phyloP scores from a whole-genome alignment of 768 basidiomycete genomes.

The Gloeostereum incarnatum region DNA sequence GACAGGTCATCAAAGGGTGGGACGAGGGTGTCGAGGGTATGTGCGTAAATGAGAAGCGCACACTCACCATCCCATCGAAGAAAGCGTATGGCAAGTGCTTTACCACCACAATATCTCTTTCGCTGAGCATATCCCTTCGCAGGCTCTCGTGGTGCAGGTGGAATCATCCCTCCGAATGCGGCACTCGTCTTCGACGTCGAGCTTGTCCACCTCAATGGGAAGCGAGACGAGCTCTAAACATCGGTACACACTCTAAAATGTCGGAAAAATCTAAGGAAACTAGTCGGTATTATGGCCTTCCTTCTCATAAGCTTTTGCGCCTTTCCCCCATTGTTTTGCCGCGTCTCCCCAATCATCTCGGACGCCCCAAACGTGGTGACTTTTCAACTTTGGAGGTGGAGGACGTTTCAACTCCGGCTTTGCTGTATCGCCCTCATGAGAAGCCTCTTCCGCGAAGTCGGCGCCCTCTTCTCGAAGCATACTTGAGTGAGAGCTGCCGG shows the following conservation, averaged over 20 bases:
- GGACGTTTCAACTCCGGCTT: conserved; percentile 10
- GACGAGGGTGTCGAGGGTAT: conserved; percentile 77
- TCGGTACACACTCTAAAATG: too few relatives aligned
- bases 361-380: conserved; percentile 29
- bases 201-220: conserved; percentile 49
- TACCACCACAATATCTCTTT: neutral
- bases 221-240: conserved; percentile 54
- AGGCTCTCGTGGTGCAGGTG: conserved; percentile 73
- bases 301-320: conserved; percentile 10
- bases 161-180: conserved; percentile 69
- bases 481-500: neutral
- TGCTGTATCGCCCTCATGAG: conserved; percentile 4
- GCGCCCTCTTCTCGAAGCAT: neutral
- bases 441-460: conserved; percentile 17
- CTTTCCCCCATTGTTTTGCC: conserved; percentile 12
- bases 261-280: too few relatives aligned
- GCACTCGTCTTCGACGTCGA: conserved; percentile 85
- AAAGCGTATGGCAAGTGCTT: conserved; percentile 71
- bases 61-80: conserved; percentile 72
- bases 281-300: too few relatives aligned
- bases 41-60: conserved; percentile 85
- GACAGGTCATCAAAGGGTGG: conserved; percentile 83
- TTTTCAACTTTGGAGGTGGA: conserved; percentile 21
- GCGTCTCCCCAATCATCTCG: conserved; percentile 26
- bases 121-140: neutral